A percentile compares a stretch with the other conserved stretches of the same genome.
phyloP scores from a whole-genome alignment of 371 early-diverging fungal species.

The Mortierella sp. region DNA sequence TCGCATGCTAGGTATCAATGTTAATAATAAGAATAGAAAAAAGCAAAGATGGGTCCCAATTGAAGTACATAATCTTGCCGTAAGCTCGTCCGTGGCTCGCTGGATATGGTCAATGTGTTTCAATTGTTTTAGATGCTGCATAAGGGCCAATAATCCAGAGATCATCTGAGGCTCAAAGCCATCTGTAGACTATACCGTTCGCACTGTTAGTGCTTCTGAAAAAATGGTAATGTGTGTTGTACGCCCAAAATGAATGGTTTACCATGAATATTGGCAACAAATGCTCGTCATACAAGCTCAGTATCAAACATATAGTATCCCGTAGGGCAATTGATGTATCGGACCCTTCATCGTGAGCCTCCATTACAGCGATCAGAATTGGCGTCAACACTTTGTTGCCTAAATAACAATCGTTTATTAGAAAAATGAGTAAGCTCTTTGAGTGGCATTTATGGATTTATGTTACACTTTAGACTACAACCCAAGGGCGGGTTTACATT shows the following conservation, averaged over 20 bases:
- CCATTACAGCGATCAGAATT: neutral
- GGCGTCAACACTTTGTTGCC: neutral
- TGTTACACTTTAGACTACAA: no score
- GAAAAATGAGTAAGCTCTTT: neutral
- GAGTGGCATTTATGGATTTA: neutral
- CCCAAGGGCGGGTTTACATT: neutral
- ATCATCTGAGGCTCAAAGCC: neutral
- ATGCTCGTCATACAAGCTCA: slow-evolving; percentile 2
- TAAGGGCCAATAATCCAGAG: neutral
- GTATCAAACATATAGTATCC: neutral
- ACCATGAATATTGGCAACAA: neutral
- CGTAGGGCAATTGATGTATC: neutral
- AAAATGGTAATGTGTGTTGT: neutral
- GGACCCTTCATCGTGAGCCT: neutral
- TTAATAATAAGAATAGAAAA: no score
- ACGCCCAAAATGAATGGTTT: neutral
- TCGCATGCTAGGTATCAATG: no score
- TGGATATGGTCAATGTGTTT: neutral
- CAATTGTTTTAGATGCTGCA: neutral
- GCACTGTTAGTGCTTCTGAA: neutral
- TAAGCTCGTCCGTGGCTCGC: neutral
- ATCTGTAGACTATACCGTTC: neutral
- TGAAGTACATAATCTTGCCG: neutral
- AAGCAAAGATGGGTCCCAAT: neutral
- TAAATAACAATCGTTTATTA: neutral